Base-by-base conservation (phyloP, 441 rosid species). In the Aleurites moluccanus region DNA sequence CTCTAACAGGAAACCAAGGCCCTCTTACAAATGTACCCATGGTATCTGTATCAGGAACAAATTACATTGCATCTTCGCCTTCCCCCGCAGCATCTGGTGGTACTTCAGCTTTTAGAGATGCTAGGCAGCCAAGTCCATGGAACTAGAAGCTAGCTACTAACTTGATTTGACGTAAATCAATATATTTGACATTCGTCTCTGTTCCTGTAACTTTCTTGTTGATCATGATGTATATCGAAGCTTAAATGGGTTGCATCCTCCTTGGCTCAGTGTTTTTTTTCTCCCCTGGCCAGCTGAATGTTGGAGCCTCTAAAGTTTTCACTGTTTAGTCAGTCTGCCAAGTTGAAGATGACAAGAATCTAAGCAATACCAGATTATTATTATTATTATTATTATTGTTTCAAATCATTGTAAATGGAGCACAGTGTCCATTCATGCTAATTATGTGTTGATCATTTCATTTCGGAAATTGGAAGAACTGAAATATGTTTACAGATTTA, bases 61-160 rank as follows among this genome's bases (percentile, higher is more conserved):
- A 85, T 81, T 90, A 88, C 70, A 44, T 88, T 20, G 86, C 91
- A 49, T 92, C 96, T 60, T 89, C 97, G 45, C 97, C 99, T 73
- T 92, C 94, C 45, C 96, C 97, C 10, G 97, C 90, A 72, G 96
- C 97, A 78, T 91, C 94, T 45, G 97, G 98, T 52, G 93, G 96
- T 74, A 94, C 96, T 69, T 91, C 93, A 55, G 90, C 89, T 53
- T 92, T 88, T 81, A 85, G 91, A 78, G 96, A 91, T 77, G 73
- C 91, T 57, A 78, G 90, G 59, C 90, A 88, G 63, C 97, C 90
- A 53, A 90, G 97, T 80, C 98, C 98, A n/a, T 91, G 93, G 96
- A 92, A 85, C 82, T 89, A 86, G 87, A 75, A 67, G 49, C 68
- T 38, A 20, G 60, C 16, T 16, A 2, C n/a, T 49, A 40, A 44